Base-by-base conservation (phyloP, 805 yeast species). In the Ogataea naganishii region DNA sequence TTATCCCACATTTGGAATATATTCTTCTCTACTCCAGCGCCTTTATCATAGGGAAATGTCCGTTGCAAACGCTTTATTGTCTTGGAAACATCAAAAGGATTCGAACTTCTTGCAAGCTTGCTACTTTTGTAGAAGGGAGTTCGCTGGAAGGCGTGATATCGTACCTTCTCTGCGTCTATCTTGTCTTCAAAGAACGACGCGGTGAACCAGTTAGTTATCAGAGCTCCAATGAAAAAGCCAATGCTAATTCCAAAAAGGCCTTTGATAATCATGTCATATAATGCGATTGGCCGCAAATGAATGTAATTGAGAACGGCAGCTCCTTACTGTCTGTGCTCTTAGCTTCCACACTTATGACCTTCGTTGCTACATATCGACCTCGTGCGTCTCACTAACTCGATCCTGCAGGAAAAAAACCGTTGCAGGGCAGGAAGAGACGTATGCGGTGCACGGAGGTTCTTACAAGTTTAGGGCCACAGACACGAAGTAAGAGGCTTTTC, bases 171-270 rank as follows among this genome's bases (percentile, higher is more conserved):
- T 21, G 12, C 6, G 14, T 28, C 26, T 13, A 22, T 11, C 10
- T 15, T 9, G 3, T 8, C 20, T 12, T 28, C 26, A 4, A 28
- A 14, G 11, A 12, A 28, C 5, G 11, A 12, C 10, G n/a, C 10
- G 3, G 26, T 21, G 13, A 21, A 19, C 4, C 4, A 4, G 10
- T 22, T 22, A 5, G 26, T 13, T 4, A 28, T 14, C 8, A 21
- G 10, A 16, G 18, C 7, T 13, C 31, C 31, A 3, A 22, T 4
- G 6, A 28, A 17, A 14, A 28, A 28, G 12, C 31, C 31, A 6
- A 28, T 21, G 10, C 30, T 25, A 7, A 27, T 24, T 6, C 20
- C 19, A 4, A 20, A 4, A 11, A 20, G n/a, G 11, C 16, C 22
- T 10, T 20, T 20, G 8, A 25, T 9, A 13, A 7, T 5, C 18